Base-by-base conservation (phyloP, 495 filamentous ascomycete genomes). In the Neurospora hispaniola region DNA sequence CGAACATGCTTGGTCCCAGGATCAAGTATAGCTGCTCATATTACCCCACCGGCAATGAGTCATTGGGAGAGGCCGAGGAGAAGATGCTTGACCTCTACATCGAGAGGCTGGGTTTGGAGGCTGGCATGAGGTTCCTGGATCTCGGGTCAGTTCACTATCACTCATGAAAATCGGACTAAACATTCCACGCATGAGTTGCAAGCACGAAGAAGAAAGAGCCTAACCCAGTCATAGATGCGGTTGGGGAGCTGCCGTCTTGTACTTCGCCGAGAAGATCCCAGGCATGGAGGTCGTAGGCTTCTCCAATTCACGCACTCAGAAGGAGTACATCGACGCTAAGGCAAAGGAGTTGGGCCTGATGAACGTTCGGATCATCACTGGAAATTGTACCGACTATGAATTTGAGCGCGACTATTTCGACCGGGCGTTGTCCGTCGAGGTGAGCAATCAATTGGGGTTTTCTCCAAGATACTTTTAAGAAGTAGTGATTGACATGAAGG, bases 11-110 rank as follows among this genome's bases (percentile, higher is more conserved):
- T 6, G 90, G 90, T 4, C 87, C 87, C 16, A 80, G 88, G 71
- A 90, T 90, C 86, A 91, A 91, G 83, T 91, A 90, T 73, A 88
- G 85, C 31, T 84, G 79, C 70, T 87, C 84, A 74, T 80, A 90
- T 76, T 91, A 90, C 79, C 84, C 84, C 11, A 86, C 81, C 71
- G 87, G 86, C 6, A 77, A 73, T 9, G 86, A 87, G 79, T 89
- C 86, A 31, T 78, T 91, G 14, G 88, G 81, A 1, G 81, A 90
- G 77, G 90, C 89, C 7, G 90, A 92, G 79, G 78, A 84, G n/a
- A 85, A 83, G n/a, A 91, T 90, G 90, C 79, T 91, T 72, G 84
- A 84, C 74, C 76, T 75, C 4, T 91, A 91, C 77, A 81, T 88
- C 11, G 82, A 87, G 76, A 86, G 84, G 75, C 88, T 85, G 16